Evolutionary conservation across 495 filamentous ascomycete genomes (phyloP).

Genomic region (Penicillium lividum): DNA sequence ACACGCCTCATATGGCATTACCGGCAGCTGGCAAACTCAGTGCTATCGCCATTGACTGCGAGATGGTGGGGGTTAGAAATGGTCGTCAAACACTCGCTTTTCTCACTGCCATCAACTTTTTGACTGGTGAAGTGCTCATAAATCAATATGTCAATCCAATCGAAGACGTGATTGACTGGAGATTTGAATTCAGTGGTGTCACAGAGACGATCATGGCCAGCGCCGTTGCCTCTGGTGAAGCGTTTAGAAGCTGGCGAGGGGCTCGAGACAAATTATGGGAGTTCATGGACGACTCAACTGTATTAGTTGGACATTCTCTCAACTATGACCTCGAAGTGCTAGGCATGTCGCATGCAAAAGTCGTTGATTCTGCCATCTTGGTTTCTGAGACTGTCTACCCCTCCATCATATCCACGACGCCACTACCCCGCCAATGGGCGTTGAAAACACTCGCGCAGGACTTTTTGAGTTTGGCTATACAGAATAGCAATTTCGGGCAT

Average conservation of each 20-base stretch:
- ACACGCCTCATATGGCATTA: background rate
- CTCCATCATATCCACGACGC: background rate
- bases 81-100: conserved; percentile 18
- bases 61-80: conserved; percentile 25
- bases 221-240: conserved; percentile 24
- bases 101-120: conserved; percentile 36
- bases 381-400: conserved; percentile 17
- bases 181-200: conserved; percentile 38
- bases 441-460: conserved; percentile 29
- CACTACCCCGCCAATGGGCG: conserved; percentile 11
- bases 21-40: conserved; percentile 7
- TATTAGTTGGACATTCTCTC: conserved; percentile 47
- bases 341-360: conserved; percentile 36
- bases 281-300: conserved; percentile 39
- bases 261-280: conserved; percentile 37
- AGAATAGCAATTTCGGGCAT: conserved; percentile 31
- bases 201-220: conserved; percentile 20
- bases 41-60: conserved; percentile 29
- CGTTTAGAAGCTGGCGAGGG: conserved; percentile 36
- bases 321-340: conserved; percentile 41
- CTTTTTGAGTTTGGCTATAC: conserved; percentile 28
- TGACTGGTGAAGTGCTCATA: conserved; percentile 41
- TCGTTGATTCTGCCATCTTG: conserved; percentile 38
- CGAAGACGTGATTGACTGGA: conserved; percentile 34
- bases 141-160: conserved; percentile 36